A percentile compares a stretch with the other conserved stretches of the same genome.
phyloP scores from a whole-genome alignment of 1,284 basidiomycete species.

The Rhodotorula sp. region DNA sequence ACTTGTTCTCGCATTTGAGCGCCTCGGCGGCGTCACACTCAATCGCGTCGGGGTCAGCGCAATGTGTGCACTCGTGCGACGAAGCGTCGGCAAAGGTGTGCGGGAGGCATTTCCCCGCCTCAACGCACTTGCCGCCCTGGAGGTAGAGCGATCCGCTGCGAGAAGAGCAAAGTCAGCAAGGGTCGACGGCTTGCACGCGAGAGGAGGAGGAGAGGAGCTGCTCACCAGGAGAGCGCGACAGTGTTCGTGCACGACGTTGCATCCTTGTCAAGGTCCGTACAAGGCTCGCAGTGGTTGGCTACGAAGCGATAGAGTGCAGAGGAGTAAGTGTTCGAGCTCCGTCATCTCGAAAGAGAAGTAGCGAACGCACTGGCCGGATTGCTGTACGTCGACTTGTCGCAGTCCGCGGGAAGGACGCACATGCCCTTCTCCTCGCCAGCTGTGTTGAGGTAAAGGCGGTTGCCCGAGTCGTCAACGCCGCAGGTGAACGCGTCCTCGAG shows the following conservation, averaged over 20 bases:
- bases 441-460: background rate
- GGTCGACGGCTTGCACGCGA: too few species aligned
- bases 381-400: constrained; percentile 1
- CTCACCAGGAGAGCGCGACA: background rate
- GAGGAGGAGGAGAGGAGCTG: too few species aligned
- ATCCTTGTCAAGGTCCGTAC: background rate
- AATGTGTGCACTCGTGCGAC: background rate
- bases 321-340: background rate
- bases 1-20: background rate
- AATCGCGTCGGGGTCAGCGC: background rate
- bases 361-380: background rate
- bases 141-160: background rate
- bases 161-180: background rate
- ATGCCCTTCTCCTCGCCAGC: background rate
- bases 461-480: background rate
- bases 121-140: background rate
- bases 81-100: background rate
- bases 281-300: background rate
- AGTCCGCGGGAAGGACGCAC: background rate
- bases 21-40: background rate
- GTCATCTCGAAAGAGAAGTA: background rate
- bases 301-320: background rate
- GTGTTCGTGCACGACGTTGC: background rate
- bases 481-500: background rate
- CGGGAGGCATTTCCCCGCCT: background rate